phyloP scores from a whole-genome alignment of 768 basidiomycete species.

The Naganishia randhawae region DNA sequence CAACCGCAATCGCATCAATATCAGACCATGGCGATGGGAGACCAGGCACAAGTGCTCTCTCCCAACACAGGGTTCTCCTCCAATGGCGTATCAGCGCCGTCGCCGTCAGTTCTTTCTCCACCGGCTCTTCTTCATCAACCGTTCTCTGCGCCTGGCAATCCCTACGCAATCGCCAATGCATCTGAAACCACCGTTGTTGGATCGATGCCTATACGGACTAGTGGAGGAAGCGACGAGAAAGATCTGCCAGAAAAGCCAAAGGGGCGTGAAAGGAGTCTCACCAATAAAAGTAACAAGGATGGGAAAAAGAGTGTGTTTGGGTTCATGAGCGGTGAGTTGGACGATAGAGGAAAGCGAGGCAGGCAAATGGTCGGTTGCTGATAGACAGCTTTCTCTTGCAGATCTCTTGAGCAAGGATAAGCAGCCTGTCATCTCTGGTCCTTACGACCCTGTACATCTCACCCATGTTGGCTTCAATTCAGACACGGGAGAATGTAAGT shows the following conservation, averaged over 20 bases:
- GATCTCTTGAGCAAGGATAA: slow-evolving; percentile 48
- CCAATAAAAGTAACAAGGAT: slow-evolving; percentile 47
- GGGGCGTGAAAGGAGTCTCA: slow-evolving; percentile 44
- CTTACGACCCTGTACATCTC: slow-evolving; percentile 97
- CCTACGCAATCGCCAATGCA: slow-evolving; percentile 30
- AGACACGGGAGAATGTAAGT: slow-evolving; percentile 81
- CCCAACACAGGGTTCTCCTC: neutral
- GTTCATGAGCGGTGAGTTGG: slow-evolving; percentile 44
- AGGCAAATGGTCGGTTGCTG: neutral
- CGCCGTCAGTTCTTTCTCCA: slow-evolving; percentile 15
- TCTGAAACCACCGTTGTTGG: slow-evolving; percentile 10
- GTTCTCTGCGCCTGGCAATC: slow-evolving; percentile 40
- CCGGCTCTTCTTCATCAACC: slow-evolving; percentile 42
- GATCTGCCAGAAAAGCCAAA: slow-evolving; percentile 47
- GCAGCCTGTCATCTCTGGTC: slow-evolving; percentile 80
- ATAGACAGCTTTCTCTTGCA: slow-evolving; percentile 4
- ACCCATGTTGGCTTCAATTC: slow-evolving; percentile 99
- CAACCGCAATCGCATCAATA: slow-evolving; percentile 12
- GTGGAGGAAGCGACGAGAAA: slow-evolving; percentile 35
- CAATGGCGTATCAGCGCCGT: neutral
- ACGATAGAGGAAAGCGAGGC: neutral
- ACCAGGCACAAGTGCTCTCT: neutral
- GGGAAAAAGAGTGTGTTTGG: slow-evolving; percentile 50
- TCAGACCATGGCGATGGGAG: slow-evolving; percentile 11
- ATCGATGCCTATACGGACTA: slow-evolving; percentile 12